These are phyloP conservation scores for Panaeolus cyanescens DNA, from an alignment of 768 basidiomycete species.

Conservation along the genomic window DNA sequence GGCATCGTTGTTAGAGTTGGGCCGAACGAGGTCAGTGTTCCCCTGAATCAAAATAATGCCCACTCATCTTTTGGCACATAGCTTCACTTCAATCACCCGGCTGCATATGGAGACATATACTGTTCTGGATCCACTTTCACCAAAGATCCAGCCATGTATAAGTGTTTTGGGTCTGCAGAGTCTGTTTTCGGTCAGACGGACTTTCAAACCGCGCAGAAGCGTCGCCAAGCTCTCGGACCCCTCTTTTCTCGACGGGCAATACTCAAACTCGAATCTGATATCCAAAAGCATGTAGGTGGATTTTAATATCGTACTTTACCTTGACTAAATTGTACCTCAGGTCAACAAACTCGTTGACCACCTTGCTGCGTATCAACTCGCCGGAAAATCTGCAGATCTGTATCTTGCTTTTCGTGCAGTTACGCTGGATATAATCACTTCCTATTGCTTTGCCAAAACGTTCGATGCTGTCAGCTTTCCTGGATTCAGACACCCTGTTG, in stretches of 20 bases:
- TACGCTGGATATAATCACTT: slow-evolving; percentile 39
- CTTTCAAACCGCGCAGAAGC: slow-evolving; percentile 23
- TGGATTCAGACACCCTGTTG: slow-evolving; percentile 34
- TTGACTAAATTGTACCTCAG: slow-evolving; percentile 8
- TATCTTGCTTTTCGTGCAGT: slow-evolving; percentile 39
- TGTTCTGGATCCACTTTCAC: slow-evolving; percentile 20
- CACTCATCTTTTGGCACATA: slow-evolving; percentile 10
- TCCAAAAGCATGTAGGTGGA: slow-evolving; percentile 25
- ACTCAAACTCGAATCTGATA: slow-evolving; percentile 26
- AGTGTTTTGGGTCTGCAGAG: slow-evolving; percentile 21
- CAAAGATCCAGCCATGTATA: slow-evolving; percentile 28
- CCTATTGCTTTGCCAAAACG: slow-evolving; percentile 38
- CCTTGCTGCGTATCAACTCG: slow-evolving; percentile 4
- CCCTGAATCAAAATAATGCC: background rate
- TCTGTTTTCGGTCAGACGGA: slow-evolving; percentile 29
- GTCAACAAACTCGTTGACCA: slow-evolving; percentile 23
- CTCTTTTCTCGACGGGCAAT: slow-evolving; percentile 36
- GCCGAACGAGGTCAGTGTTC: slow-evolving; percentile 33
- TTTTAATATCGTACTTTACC: background rate
- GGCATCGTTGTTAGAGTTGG: slow-evolving; percentile 37
- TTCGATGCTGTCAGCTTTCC: slow-evolving; percentile 27
- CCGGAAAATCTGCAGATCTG: slow-evolving; percentile 30
- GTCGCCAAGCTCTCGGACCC: slow-evolving; percentile 29
- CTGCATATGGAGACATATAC: slow-evolving; percentile 37
- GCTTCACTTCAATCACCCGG: slow-evolving; percentile 38